Evolutionary conservation across 176 grass and related monocot species (phyloP).

Genomic region (Coix lacrymajobi): DNA sequence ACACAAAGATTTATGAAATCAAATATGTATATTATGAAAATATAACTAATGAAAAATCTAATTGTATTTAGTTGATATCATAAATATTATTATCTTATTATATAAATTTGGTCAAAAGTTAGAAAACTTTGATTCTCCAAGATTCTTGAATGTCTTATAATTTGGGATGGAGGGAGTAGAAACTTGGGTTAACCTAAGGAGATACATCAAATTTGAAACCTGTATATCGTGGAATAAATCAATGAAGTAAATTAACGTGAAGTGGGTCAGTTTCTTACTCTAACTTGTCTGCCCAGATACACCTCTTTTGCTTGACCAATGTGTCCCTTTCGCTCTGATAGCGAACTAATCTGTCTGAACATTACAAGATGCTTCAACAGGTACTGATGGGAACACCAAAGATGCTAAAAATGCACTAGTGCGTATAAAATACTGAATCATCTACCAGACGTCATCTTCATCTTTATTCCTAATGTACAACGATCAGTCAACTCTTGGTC

Average conservation of each 20-base stretch:
- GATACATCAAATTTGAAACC: slow-evolving; percentile 9
- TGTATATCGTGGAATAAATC: neutral
- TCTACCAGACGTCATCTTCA: neutral
- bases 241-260: slow-evolving; percentile 15
- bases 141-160: too few relatives aligned
- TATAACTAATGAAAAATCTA: too few relatives aligned
- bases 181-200: neutral
- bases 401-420: slow-evolving; percentile 4
- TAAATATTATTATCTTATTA: too few relatives aligned
- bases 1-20: too few relatives aligned
- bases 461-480: slow-evolving; percentile 6
- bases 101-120: too few relatives aligned
- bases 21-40: too few relatives aligned
- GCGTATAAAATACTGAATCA: neutral
- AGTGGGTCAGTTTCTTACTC: slow-evolving; percentile 13
- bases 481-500: neutral
- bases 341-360: slow-evolving; percentile 12
- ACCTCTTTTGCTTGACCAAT: neutral
- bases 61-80: too few relatives aligned
- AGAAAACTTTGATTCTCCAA: too few relatives aligned
- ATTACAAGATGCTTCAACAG: slow-evolving; percentile 22
- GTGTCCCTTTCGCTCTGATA: neutral
- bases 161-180: too few relatives aligned
- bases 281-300: neutral
- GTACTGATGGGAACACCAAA: neutral